Base-by-base conservation (phyloP, 1,284 basidiomycete species). In the Termitomyces sp. region DNA sequence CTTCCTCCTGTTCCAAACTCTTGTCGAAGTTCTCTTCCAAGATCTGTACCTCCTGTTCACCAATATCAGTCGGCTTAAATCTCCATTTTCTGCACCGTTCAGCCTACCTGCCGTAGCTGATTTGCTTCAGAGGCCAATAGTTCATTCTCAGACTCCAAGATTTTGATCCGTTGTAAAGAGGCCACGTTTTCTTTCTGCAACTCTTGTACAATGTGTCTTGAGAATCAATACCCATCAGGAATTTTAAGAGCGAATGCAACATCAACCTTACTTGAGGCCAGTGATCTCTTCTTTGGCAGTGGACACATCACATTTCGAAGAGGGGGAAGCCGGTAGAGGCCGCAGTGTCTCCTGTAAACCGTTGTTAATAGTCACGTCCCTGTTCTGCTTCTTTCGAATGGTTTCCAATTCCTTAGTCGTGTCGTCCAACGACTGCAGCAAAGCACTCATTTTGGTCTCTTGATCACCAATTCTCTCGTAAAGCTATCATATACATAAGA, bases 141-240 rank as follows among this genome's bases (percentile, higher is more conserved):
- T 57, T 79, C 78, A 60, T 92, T 90, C 73, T 95, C 92, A 8
- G 81, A 78, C 65, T 92, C 83, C 33, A 92, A 71, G 39, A 86
- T 68, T 65, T 88, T 89, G 68, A 83, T 84, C 61, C 79, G 78
- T 57, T 88, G 83, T 21, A 77, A 72, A 8, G 83, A 69, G n/a
- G 78, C 72, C 3, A 81, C 68, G 62, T 84, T 91, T 71, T 96
- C 94, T 61, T 89, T 86, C 66, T 90, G 89, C 43, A 96, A 76
- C 64, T 94, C 89, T 64, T 91, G 87, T 26, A 96, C 83, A 62
- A 97, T 92, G 66, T 92, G 88, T 68, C 88, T 91, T 61, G 12
- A 5, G 54, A 24, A 52, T 33, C 13, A 49, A 19, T n/a, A 57
- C 53, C 53, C 61, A 51, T 52, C 50, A 39, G 52, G 33, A 19